These are phyloP conservation scores for Hyphopichia fennica DNA, from an alignment of 1,139 yeast genomes.

Conservation along the genomic window DNA sequence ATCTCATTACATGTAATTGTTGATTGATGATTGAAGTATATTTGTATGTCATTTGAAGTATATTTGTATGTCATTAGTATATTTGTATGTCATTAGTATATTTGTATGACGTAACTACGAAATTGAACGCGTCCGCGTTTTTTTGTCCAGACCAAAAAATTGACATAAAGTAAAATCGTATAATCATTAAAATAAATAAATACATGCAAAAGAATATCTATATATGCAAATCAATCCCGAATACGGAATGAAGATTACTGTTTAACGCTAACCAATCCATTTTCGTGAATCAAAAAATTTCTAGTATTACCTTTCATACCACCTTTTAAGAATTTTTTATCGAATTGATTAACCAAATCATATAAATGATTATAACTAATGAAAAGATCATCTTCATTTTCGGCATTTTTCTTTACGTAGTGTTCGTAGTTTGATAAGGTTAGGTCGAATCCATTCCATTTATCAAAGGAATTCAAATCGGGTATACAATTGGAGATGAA, in stretches of 20 bases:
- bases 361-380: conserved; percentile 16
- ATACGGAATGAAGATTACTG: too few species aligned
- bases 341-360: conserved; percentile 12
- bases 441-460: conserved; percentile 34
- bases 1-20: too few species aligned
- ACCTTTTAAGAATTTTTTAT: conserved; percentile 7
- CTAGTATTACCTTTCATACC: conserved; percentile 17
- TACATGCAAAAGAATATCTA: too few species aligned
- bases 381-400: conserved; percentile 13
- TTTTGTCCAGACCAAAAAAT: too few species aligned
- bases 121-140: too few species aligned
- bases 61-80: too few species aligned
- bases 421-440: conserved; percentile 31
- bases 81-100: too few species aligned
- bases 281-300: conserved; percentile 29
- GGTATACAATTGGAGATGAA: conserved; percentile 43
- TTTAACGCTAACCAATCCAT: conserved; percentile 32
- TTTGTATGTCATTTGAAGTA: too few species aligned
- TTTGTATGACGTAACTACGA: too few species aligned
- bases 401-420: conserved; percentile 17
- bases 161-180: too few species aligned
- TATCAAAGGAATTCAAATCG: conserved; percentile 39
- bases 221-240: background rate
- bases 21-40: too few species aligned
- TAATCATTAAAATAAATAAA: conserved; percentile 1